A percentile compares a stretch with the other conserved stretches of the same genome.
phyloP scores from a whole-genome alignment of 1,139 yeast genomes.

The Zygoascus sp. region DNA sequence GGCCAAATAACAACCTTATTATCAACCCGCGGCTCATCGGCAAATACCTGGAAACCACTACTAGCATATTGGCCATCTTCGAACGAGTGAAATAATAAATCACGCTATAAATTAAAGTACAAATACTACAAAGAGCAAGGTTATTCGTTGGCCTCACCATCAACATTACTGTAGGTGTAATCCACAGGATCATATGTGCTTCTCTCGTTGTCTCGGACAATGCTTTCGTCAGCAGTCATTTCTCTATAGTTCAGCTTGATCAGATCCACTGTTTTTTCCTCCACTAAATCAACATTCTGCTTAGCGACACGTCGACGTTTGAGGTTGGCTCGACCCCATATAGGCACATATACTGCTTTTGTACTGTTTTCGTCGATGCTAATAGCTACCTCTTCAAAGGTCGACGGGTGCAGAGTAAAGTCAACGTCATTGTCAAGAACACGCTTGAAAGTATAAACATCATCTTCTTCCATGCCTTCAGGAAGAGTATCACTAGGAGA shows the following conservation, averaged over 20 bases:
- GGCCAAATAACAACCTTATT: background rate
- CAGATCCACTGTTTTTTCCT: conserved; percentile 43
- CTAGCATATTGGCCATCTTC: no score
- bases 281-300: conserved; percentile 45
- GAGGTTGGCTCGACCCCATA: conserved; percentile 72
- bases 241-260: conserved; percentile 64
- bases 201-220: conserved; percentile 61
- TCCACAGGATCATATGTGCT: conserved; percentile 68
- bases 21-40: no score
- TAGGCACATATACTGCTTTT: conserved; percentile 70
- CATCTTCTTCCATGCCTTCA: conserved; percentile 42
- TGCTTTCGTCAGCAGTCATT: conserved; percentile 65
- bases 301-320: conserved; percentile 75
- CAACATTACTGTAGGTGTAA: conserved; percentile 24
- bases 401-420: conserved; percentile 44
- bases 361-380: conserved; percentile 51
- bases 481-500: conserved; percentile 31
- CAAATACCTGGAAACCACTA: no score
- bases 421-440: conserved; percentile 79
- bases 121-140: background rate
- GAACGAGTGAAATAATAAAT: background rate
- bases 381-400: conserved; percentile 55
- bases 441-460: conserved; percentile 55
- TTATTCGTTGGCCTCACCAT: conserved; percentile 5
- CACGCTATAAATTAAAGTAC: background rate